A percentile compares a stretch with the other conserved stretches of the same genome.
Conservation (phyloP, 139 green algal species). For the Pleodorina starrii region DNA sequence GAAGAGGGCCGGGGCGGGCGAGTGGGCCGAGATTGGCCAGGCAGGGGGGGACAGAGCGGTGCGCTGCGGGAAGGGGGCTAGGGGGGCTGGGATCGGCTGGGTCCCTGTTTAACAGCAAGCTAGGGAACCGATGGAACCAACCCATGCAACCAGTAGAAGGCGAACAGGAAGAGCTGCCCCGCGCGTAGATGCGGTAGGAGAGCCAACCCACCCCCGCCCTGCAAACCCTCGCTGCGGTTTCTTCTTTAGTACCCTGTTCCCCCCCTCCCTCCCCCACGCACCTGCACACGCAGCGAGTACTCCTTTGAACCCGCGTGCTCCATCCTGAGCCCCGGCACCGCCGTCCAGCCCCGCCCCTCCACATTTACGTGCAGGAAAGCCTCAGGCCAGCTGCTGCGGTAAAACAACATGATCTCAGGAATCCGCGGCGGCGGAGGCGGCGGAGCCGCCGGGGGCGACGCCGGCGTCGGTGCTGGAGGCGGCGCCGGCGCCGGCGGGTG, state of each 20-base stretch:
- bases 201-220: background rate
- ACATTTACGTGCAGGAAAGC: slow-evolving; percentile 46
- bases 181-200: background rate
- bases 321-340: slow-evolving; percentile 16
- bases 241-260: background rate
- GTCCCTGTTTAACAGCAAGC: background rate
- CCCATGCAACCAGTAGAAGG: background rate
- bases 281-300: slow-evolving; percentile 15
- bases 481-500: background rate
- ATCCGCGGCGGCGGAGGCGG: slow-evolving; percentile 17
- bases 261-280: background rate
- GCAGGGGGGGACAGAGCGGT: background rate
- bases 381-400: slow-evolving; percentile 39
- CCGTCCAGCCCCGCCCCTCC: slow-evolving; percentile 51
- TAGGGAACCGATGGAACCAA: background rate
- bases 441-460: background rate
- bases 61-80: background rate
- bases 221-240: background rate
- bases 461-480: background rate
- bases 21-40: background rate
- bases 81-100: background rate
- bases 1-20: background rate
- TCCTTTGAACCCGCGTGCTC: slow-evolving; percentile 6
- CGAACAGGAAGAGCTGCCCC: background rate
- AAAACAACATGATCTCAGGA: slow-evolving; percentile 20